Evolutionary conservation across 2,329 filamentous ascomycete genomes (phyloP), one percentile per base, ranked within the genome.

Genomic region (Arthrobotrys sphaeroides): DNA sequence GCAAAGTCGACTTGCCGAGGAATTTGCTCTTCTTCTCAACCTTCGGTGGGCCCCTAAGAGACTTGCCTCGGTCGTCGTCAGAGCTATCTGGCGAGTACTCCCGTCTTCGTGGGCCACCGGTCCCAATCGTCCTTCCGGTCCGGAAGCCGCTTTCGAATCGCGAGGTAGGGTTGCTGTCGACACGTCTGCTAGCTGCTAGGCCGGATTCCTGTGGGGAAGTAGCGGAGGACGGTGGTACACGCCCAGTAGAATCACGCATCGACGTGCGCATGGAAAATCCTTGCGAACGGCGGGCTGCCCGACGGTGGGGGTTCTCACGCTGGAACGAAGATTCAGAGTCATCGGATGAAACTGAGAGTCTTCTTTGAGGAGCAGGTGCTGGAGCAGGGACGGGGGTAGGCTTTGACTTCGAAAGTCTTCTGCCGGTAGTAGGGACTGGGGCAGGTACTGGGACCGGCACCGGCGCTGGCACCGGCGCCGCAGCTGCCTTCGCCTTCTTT

Each of bases 21-120:
- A 74, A 74, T n/a, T 45, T 57, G 2, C 42, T 55, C 55, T 74
- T 74, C 62, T 74, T 74, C 24, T 68, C 70, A 12, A 20, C 45
- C 40, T 68, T 74, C 43, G 22, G 10, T 5, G 53, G 47, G 12
- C 22, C 28, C 10, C 66, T 61, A 7, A 70, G 26, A 3, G 67
- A 64, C 5, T 33, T 47, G 3, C 22, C 31, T 13, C 57, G 36
- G 4, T 70, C 73, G n/a, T 76, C 73, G 36, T 76, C 73, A 9
- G 73, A 76, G 40, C 64, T 76, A 55, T 76, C 73, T 13, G 73
- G 73, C 3, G 73, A 76, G 31, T 69, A 76, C 13, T 76, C 65
- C 22, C 73, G 20, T 36, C 60, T 42, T 10, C 73, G 61, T 31
- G 73, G 65, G 13, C 59, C 73, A 55, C 66, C 73, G 5, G 73